Evolutionary conservation across 2,329 filamentous ascomycete genomes (phyloP), one percentile per base, ranked within the genome.

Genomic region (Apiospora rasikravindrae): DNA sequence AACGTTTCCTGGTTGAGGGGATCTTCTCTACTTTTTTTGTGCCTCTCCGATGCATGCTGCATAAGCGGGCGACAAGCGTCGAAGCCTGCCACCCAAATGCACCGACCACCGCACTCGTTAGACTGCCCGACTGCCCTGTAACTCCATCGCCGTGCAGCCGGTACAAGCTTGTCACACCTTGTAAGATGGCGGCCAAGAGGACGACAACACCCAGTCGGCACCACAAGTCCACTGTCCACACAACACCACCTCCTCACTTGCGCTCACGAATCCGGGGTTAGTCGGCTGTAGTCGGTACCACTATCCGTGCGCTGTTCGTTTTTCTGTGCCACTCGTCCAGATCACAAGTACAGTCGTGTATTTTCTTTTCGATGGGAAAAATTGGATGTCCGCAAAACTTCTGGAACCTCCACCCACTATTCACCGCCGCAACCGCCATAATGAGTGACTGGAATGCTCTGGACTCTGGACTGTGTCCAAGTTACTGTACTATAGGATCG

Each of bases 241-340:
- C 51, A 37, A 61, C 53, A 61, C 29, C 57, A 64, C 57, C 57
- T 64, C 57, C 57, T 64, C 57, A 64, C 33, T 40, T 64, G 33
- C 29, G 53, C 53, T 37, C 53, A 64, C 57, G 22, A 64, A 64
- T 64, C 57, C 22, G 57, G 57, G 57, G 57, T 64, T 64, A 64
- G 57, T 64, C 57, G 57, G 33, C 57, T 11, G 13, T 40, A 40
- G 57, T 37, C 57, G 33, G 57, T 24, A 29, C 33, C 57, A 29
- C 33, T n/a, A 64, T 64, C 57, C 53, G 53, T 61, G 53, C 53
- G 53, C 29, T 61, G 53, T 61, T 61, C 57, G 40, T 22, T 64
- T 64, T 5, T 16, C 51, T 37, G 22, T 37, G 29, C 8, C 13
- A 37, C 33, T 29, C 24, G 51, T 37, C 33, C 24, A 14, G 3